These are phyloP conservation scores for Suillus ampliporus DNA, from an alignment of 768 basidiomycete genomes.

Conservation along the genomic window DNA sequence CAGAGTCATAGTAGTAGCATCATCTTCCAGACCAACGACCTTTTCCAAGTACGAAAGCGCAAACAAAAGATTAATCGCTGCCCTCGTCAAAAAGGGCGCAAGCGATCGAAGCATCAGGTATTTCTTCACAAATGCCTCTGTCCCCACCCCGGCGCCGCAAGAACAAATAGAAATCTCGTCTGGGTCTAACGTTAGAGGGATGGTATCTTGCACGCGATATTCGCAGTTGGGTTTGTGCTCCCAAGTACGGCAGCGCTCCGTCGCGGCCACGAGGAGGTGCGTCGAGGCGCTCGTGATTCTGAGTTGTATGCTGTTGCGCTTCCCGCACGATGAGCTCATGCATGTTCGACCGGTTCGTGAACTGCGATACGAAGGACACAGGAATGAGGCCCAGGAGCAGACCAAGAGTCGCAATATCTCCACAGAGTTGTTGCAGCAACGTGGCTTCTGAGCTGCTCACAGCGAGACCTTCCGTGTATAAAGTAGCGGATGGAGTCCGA, in stretches of 20 bases:
- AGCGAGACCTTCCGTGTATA: conserved; percentile 35
- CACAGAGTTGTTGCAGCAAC: conserved; percentile 30
- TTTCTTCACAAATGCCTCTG: conserved; percentile 40
- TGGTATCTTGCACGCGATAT: conserved; percentile 39
- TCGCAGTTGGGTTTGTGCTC: conserved; percentile 52
- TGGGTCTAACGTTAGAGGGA: conserved; percentile 47
- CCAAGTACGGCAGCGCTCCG: conserved; percentile 62
- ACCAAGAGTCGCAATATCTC: conserved; percentile 29
- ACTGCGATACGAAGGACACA: conserved; percentile 28
- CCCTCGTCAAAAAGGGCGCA: conserved; percentile 50
- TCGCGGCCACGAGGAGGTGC: conserved; percentile 52
- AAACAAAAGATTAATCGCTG: conserved; percentile 59
- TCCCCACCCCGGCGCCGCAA: conserved; percentile 57
- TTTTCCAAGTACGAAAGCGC: too few species aligned
- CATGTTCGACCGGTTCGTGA: conserved; percentile 33
- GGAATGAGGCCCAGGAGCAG: conserved; percentile 33
- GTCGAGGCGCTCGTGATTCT: conserved; percentile 41
- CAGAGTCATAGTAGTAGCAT: too few species aligned
- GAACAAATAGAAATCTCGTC: conserved; percentile 51
- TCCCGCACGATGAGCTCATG: conserved; percentile 22
- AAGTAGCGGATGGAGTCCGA: conserved; percentile 25
- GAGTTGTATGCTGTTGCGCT: neutral
- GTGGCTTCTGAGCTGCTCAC: conserved; percentile 15
- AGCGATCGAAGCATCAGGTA: conserved; percentile 44
- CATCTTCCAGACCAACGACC: too few species aligned